A percentile compares a stretch with the other conserved stretches of the same genome.
Evolutionary conservation across 2,329 filamentous ascomycete species (phyloP).

Genomic region (Tympanopsis confertula): DNA sequence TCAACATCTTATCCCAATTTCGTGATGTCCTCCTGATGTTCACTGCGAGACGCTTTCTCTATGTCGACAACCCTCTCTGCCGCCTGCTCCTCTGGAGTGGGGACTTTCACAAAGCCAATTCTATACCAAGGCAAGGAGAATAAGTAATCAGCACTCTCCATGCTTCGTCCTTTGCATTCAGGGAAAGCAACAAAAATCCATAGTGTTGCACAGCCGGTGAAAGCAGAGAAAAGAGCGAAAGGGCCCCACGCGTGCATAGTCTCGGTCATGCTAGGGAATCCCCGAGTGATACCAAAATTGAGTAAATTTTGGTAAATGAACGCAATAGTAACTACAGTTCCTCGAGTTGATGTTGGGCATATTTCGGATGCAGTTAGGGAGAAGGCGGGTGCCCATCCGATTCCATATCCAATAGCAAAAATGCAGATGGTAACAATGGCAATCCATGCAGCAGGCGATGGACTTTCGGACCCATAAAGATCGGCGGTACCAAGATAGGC

Average conservation of each 20-base stretch:
- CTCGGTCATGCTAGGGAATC: slow-evolving; percentile 4
- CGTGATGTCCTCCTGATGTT: no score
- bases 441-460: slow-evolving; percentile 5
- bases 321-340: slow-evolving; percentile 8
- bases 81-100: no score
- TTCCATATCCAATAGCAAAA: slow-evolving; percentile 10
- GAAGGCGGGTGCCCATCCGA: slow-evolving; percentile 9
- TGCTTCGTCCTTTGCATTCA: slow-evolving; percentile 7
- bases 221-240: not conserved
- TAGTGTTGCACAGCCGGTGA: not conserved
- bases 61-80: no score
- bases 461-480: slow-evolving; percentile 3
- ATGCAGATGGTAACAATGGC: slow-evolving; percentile 11
- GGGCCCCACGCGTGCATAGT: not conserved
- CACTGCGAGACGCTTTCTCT: no score
- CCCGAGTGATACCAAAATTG: slow-evolving; percentile 9
- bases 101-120: slow-evolving; percentile 4
- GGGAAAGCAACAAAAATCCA: slow-evolving; percentile 9
- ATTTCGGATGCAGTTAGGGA: slow-evolving; percentile 10
- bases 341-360: slow-evolving; percentile 8
- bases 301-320: slow-evolving; percentile 11
- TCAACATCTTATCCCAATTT: no score
- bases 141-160: slow-evolving; percentile 6
- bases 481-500: slow-evolving; percentile 7
- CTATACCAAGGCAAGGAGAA: slow-evolving; percentile 8